Percentiles rank a stretch among this genome's conserved stretches.
These are phyloP conservation scores for Colletotrichum camelliae DNA, from an alignment of 2,329 filamentous ascomycete genomes.

Conservation along the genomic window DNA sequence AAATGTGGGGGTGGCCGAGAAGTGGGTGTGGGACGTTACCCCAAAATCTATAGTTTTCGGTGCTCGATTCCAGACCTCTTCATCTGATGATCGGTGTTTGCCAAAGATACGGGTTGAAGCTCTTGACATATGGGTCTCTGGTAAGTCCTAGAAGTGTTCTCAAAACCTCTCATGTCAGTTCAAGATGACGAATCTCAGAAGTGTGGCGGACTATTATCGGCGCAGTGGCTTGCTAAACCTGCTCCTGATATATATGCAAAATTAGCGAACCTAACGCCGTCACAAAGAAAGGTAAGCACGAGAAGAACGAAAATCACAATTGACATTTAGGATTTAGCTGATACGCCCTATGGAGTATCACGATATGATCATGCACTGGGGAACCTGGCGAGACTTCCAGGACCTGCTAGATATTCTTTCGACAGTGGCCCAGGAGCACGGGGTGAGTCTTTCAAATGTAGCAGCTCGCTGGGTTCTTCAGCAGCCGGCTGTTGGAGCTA, in stretches of 20 bases:
- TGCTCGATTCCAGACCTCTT: neutral
- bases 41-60: neutral
- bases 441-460: neutral
- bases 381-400: neutral
- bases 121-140: neutral
- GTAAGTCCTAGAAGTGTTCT: neutral
- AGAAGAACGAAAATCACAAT: neutral
- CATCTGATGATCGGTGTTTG: neutral
- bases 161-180: neutral
- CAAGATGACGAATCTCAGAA: neutral
- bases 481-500: neutral
- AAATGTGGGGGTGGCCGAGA: too few relatives aligned
- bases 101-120: neutral
- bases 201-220: neutral
- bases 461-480: conserved; percentile 1
- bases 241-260: neutral
- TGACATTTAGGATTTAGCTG: neutral
- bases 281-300: neutral
- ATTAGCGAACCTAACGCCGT: neutral
- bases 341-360: neutral
- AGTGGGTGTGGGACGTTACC: too few relatives aligned
- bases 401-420: neutral
- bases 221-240: neutral
- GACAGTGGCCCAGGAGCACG: neutral
- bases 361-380: conserved; percentile 1